These are phyloP conservation scores for Irpex sp. DNA, from an alignment of 1,284 basidiomycete species.

Conservation along the genomic window DNA sequence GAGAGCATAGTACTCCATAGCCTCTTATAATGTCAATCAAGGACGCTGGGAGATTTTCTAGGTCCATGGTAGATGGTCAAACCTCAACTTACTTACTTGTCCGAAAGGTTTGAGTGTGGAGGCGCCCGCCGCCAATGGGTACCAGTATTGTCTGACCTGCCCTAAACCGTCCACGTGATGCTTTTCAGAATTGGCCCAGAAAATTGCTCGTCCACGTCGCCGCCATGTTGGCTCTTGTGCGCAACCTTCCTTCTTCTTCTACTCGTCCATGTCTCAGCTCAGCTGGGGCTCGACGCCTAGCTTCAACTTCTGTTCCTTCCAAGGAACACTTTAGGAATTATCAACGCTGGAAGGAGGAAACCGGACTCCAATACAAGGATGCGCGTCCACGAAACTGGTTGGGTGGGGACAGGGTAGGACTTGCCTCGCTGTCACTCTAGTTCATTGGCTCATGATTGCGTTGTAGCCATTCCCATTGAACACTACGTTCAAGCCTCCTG, in stretches of 20 bases:
- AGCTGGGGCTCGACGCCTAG: conserved; percentile 13
- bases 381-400: conserved; percentile 55
- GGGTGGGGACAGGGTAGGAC: conserved; percentile 44
- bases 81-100: too few relatives aligned
- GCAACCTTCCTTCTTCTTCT: conserved; percentile 21
- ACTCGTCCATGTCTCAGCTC: conserved; percentile 17
- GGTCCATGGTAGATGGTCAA: not conserved
- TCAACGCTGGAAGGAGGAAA: conserved; percentile 33
- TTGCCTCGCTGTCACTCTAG: conserved; percentile 9
- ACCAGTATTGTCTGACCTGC: conserved; percentile 13
- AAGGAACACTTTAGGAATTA: conserved; percentile 13
- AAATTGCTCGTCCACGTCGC: conserved; percentile 22
- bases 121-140: too few relatives aligned
- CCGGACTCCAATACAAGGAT: conserved; percentile 34
- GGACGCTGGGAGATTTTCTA: not conserved
- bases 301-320: conserved; percentile 11
- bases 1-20: conserved; percentile 53
- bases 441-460: conserved; percentile 1
- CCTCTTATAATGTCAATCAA: conserved; percentile 44
- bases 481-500: conserved; percentile 72
- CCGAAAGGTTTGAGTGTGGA: too few relatives aligned
- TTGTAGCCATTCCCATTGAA: conserved; percentile 82
- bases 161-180: conserved; percentile 25
- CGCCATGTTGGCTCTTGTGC: conserved; percentile 30
- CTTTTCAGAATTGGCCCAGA: conserved; percentile 15